Percentiles rank a stretch among this genome's conserved stretches.
These are phyloP conservation scores for Echites panduratus DNA, from an alignment of 257 asterid genomes.

Conservation along the genomic window DNA sequence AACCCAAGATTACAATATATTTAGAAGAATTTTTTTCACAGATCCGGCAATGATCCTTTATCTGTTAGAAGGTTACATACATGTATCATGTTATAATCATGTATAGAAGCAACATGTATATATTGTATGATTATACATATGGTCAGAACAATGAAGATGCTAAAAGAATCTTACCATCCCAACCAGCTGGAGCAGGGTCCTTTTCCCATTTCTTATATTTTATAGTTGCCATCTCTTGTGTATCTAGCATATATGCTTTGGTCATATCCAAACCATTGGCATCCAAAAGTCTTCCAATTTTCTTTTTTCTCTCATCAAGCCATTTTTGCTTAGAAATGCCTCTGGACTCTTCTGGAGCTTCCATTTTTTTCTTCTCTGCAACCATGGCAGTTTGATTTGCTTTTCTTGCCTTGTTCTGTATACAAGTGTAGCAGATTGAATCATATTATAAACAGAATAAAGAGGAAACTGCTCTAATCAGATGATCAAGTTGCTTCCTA, in stretches of 20 bases:
- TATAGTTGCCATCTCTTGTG: slow-evolving; percentile 72
- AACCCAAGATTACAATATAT: neutral
- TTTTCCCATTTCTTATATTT: slow-evolving; percentile 96
- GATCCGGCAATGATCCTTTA: neutral
- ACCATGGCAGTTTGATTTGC: slow-evolving; percentile 93
- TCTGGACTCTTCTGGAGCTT: slow-evolving; percentile 72
- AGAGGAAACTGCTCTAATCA: neutral
- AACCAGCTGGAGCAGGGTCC: slow-evolving; percentile 93
- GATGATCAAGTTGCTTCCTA: neutral
- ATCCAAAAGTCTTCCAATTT: slow-evolving; percentile 80
- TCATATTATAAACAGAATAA: neutral
- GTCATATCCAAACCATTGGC: slow-evolving; percentile 93
- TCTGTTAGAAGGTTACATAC: neutral
- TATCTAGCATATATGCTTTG: slow-evolving; percentile 87
- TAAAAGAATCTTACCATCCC: slow-evolving; percentile 66
- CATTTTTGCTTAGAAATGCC: slow-evolving; percentile 95
- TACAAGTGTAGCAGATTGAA: slow-evolving; percentile 12
- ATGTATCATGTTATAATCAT: neutral
- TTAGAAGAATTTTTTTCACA: neutral
- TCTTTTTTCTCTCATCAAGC: slow-evolving; percentile 95
- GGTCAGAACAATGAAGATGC: neutral
- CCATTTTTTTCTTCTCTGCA: slow-evolving; percentile 69
- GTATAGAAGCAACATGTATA: neutral
- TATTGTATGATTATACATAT: neutral
- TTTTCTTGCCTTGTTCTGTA: slow-evolving; percentile 78